These are phyloP conservation scores for Phytophthora kernoviae DNA, from an alignment of 352 stramenopile species.

Conservation along the genomic window DNA sequence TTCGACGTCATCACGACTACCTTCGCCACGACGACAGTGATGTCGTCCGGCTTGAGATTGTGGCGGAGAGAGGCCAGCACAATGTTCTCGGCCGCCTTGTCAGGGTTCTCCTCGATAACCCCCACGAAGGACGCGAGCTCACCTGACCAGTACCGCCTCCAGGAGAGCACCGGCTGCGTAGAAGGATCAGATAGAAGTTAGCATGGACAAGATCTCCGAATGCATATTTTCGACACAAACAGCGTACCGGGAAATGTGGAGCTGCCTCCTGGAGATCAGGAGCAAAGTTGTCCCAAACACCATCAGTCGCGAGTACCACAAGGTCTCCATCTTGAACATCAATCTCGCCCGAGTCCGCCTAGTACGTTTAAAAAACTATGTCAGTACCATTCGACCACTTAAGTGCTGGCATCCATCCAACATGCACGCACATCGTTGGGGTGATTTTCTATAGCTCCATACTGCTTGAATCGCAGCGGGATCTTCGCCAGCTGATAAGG, in stretches of 20 bases:
- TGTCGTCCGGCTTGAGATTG: conserved; percentile 85
- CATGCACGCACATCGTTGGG: conserved; percentile 62
- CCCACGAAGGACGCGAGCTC: conserved; percentile 65
- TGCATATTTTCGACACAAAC: not conserved
- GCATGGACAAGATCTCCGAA: not conserved
- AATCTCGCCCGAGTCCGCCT: conserved; percentile 76
- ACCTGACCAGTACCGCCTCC: conserved; percentile 64
- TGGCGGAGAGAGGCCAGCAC: conserved; percentile 73
- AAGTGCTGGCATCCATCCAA: not conserved
- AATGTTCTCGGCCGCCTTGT: conserved; percentile 65
- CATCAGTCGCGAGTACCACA: conserved; percentile 80
- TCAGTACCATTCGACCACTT: not conserved
- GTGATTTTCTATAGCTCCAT: conserved; percentile 81
- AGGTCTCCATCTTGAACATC: conserved; percentile 77
- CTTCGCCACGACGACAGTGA: conserved; percentile 81
- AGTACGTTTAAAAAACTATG: not conserved
- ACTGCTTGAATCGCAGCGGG: conserved; percentile 69
- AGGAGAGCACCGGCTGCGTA: conserved; percentile 59
- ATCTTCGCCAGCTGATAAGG: conserved; percentile 84
- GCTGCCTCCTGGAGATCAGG: conserved; percentile 51
- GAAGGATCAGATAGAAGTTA: conserved; percentile 6
- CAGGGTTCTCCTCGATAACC: conserved; percentile 49
- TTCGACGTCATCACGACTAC: conserved; percentile 60
- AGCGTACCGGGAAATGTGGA: conserved; percentile 61
- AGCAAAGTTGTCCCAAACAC: conserved; percentile 85